phyloP scores from a whole-genome alignment of 345 rosid species.

The Euphorbia lathyris region DNA sequence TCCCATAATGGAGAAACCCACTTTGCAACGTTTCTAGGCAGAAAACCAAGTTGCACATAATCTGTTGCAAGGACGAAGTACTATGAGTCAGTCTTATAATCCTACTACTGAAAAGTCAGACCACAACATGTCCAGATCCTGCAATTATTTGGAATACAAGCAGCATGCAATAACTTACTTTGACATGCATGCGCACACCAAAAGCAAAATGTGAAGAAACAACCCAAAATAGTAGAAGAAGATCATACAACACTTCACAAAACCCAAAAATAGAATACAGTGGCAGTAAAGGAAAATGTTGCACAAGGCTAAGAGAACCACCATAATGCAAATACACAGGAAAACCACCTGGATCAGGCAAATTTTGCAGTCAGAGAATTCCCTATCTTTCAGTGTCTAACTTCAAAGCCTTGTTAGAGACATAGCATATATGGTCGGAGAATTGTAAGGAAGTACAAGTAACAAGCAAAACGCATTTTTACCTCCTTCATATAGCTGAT shows the following conservation, averaged over 20 bases:
- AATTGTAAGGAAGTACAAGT: background rate
- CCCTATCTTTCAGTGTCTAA: background rate
- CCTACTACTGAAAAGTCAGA: conserved; percentile 2
- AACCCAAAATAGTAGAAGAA: conserved; percentile 7
- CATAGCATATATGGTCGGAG: conserved; percentile 1
- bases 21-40: conserved; percentile 69
- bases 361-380: background rate
- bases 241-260: background rate
- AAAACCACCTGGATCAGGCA: conserved; percentile 3
- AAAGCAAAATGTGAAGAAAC: conserved; percentile 4
- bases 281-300: background rate
- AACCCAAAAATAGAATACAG: background rate
- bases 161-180: conserved; percentile 2
- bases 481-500: conserved; percentile 51
- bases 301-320: background rate
- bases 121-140: background rate
- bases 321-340: background rate
- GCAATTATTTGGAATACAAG: conserved; percentile 5
- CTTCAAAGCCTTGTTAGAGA: background rate
- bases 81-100: conserved; percentile 11
- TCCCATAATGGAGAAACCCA: conserved; percentile 98
- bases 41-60: conserved; percentile 73
- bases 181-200: background rate
- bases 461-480: conserved; percentile 18
- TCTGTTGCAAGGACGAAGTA: conserved; percentile 39